phyloP scores from a whole-genome alignment of 73 alveolate species.

The Diophrys sp. region DNA sequence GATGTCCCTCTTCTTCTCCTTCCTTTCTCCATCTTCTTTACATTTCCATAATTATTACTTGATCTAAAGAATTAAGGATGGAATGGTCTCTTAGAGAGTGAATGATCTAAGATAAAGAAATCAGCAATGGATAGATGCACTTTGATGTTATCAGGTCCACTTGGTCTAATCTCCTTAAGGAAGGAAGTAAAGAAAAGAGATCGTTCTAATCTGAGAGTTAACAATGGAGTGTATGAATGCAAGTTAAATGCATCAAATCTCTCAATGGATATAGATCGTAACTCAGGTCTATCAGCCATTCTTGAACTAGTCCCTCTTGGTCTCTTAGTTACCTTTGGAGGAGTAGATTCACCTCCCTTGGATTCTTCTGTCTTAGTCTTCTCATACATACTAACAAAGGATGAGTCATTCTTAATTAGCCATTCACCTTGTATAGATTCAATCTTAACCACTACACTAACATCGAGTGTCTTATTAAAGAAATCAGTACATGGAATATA shows the following conservation, averaged over 20 bases:
- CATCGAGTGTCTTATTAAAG: background rate
- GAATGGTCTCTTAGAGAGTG: background rate
- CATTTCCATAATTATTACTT: too few species aligned
- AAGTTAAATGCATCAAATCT: background rate
- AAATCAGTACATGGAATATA: background rate
- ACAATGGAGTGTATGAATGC: background rate
- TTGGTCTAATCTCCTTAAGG: background rate
- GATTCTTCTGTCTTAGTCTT: background rate
- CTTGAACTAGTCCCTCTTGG: background rate
- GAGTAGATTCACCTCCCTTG: background rate
- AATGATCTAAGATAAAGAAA: background rate
- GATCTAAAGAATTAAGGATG: background rate
- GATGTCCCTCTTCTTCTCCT: too few species aligned
- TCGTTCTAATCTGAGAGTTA: background rate
- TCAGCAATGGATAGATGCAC: background rate
- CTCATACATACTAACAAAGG: background rate
- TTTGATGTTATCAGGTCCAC: background rate
- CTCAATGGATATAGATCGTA: background rate
- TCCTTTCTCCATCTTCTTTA: too few species aligned
- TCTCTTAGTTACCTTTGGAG: too few species aligned
- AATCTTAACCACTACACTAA: too few species aligned
- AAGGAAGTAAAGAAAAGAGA: background rate
- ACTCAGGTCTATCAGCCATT: background rate
- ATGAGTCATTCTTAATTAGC: background rate
- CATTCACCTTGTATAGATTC: background rate